Base-by-base conservation (phyloP, 2,329 filamentous ascomycete species). In the Thielaviopsis euricoi region DNA sequence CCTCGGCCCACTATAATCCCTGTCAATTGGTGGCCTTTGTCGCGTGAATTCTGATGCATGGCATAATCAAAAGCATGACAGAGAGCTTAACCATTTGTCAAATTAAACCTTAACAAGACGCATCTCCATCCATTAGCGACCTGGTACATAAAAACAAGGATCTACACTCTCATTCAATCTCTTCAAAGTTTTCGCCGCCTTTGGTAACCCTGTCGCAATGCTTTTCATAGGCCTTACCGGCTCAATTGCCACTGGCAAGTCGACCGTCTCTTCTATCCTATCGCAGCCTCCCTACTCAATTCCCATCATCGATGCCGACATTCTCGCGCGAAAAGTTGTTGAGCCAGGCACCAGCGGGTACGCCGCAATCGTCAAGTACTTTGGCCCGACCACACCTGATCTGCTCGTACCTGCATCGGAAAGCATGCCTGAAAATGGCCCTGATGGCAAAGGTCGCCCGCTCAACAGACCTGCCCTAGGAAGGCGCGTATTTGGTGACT, bases 161-260 rank as follows among this genome's bases (percentile, higher is more conserved):
- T 43, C 17, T 43, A 15, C 17, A 15, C 37, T 17, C 3, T 43
- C 37, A 43, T 17, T 33, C 9, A 10, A 33, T 6, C 29, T 10
- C 29, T 33, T 33, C n/a, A 17, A 2, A 43, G 13, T n/a, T n/a
- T 43, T 43, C 17, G 13, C 37, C 23, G 33, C 17, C 51, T 29
- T 7, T 6, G 2, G 10, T 26, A 2, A 19, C 23, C 29, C 17
- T 19, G 6, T 26, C 49, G 57, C 23, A n/a, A 97, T 97, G 93
- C 81, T 97, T 53, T 83, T 98, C 66, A 89, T 98, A 65, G 93
- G 93, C 59, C 82, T 98, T 25, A 98, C 93, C 9, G 93, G 93
- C 68, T 95, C 90, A 61, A 97, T 98, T 68, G 93, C 93, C 61
- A 98, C 93, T 6, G 93, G 93, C 69, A 98, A 98, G 79, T 95